Conservation (phyloP, 164 flowering plant genomes). For the Magnolia sinica region DNA sequence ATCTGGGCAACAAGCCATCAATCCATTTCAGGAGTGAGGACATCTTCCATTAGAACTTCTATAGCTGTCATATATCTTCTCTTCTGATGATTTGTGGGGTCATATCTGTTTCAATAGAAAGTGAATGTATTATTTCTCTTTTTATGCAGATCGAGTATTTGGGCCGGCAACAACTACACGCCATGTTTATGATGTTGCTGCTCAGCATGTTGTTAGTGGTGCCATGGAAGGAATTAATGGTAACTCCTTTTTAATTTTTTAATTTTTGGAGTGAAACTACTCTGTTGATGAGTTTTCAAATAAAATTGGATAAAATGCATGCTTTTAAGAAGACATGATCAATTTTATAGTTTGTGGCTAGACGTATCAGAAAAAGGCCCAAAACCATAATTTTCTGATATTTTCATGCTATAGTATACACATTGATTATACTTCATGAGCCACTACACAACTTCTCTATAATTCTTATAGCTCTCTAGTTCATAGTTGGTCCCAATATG, state of each 20-base stretch:
- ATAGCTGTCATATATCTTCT: not conserved
- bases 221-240: conserved; percentile 79
- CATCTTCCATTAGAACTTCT: not conserved
- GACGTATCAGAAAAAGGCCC: no score
- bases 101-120: not conserved
- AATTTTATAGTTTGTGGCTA: no score
- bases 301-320: not conserved
- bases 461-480: no score
- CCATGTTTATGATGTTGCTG: conserved; percentile 75
- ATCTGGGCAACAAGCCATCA: not conserved
- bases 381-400: no score
- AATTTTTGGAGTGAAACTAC: not conserved
- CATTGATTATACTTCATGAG: no score
- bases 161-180: conserved; percentile 80
- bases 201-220: conserved; percentile 65
- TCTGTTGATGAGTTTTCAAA: not conserved
- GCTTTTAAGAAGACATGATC: no score
- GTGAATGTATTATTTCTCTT: not conserved
- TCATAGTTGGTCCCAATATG: no score
- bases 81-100: not conserved
- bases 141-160: conserved; percentile 60
- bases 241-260: conserved; percentile 8
- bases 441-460: no score
- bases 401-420: no score
- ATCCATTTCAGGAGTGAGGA: not conserved